These are phyloP conservation scores for Stylonectria norvegica DNA, from an alignment of 2,329 filamentous ascomycete species.

Conservation along the genomic window DNA sequence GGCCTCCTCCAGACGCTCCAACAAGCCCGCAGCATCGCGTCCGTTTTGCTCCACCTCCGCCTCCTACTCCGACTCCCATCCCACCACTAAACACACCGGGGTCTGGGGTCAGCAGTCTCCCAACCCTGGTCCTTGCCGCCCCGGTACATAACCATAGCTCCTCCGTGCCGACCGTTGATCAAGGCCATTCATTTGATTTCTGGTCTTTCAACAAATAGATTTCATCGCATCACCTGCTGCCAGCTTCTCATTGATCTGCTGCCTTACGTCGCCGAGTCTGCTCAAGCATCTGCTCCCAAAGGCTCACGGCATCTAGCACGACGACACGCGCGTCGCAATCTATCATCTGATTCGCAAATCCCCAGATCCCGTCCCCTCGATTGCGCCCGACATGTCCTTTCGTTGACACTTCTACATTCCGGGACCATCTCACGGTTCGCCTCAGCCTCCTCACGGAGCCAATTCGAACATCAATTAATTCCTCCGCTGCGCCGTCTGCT, in stretches of 20 bases:
- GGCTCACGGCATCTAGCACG: no score
- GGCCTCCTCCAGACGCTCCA: constrained; percentile 25
- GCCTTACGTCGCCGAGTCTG: no score
- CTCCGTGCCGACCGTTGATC: constrained; percentile 19
- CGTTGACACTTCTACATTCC: constrained; percentile 13
- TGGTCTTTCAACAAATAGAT: no score
- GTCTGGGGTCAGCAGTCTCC: constrained; percentile 21
- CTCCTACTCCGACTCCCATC: constrained; percentile 18
- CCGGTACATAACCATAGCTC: constrained; percentile 28
- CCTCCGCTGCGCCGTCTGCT: constrained; percentile 2
- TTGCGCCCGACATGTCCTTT: constrained; percentile 19
- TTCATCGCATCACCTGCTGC: no score
- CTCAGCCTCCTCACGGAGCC: constrained; percentile 3
- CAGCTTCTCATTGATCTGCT: no score
- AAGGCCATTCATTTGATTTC: constrained; percentile 17
- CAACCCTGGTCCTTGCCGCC: constrained; percentile 15
- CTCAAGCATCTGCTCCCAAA: no score
- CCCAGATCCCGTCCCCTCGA: constrained; percentile 9
- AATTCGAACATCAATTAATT: constrained; percentile 1
- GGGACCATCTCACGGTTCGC: constrained; percentile 6
- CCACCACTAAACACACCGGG: constrained; percentile 20
- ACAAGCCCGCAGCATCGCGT: constrained; percentile 16
- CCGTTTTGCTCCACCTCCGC: constrained; percentile 20
- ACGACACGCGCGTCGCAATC: no score
- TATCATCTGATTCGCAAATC: constrained; percentile 16